Percentiles rank a stretch among this genome's conserved stretches.
phyloP scores from a whole-genome alignment of 2,329 filamentous ascomycete species.

The Apiospora phragmitis region DNA sequence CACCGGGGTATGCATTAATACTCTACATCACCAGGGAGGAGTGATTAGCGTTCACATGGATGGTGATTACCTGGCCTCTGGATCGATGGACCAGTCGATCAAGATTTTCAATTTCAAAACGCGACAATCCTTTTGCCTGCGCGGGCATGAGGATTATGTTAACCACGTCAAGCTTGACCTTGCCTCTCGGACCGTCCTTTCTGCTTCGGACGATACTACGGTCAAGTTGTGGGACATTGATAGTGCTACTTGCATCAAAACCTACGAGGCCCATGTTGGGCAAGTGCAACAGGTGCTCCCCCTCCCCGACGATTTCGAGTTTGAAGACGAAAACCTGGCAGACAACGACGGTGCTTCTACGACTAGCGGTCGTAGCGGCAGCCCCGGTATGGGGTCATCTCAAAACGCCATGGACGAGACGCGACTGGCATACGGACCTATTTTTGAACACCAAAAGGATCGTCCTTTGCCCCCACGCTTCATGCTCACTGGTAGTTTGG shows the following conservation, averaged over 20 bases:
- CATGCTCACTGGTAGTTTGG: slow-evolving; percentile 89
- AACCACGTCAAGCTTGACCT: slow-evolving; percentile 91
- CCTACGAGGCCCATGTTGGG: slow-evolving; percentile 86
- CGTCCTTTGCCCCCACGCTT: slow-evolving; percentile 81
- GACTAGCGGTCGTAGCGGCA: slow-evolving; percentile 47
- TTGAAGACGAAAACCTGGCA: slow-evolving; percentile 66
- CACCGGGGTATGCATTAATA: slow-evolving; percentile 83
- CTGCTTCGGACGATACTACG: slow-evolving; percentile 89
- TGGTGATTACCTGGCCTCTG: slow-evolving; percentile 79
- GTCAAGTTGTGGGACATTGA: slow-evolving; percentile 94
- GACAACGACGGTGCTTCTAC: slow-evolving; percentile 57
- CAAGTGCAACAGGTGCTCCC: slow-evolving; percentile 91
- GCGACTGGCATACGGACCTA: slow-evolving; percentile 57
- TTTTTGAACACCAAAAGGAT: slow-evolving; percentile 60
- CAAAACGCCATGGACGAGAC: slow-evolving; percentile 40
- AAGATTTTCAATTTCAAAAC: slow-evolving; percentile 92
- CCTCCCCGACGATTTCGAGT: slow-evolving; percentile 84
- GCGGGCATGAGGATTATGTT: slow-evolving; percentile 91
- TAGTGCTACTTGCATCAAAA: slow-evolving; percentile 72
- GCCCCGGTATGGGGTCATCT: slow-evolving; percentile 32
- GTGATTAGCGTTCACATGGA: slow-evolving; percentile 90
- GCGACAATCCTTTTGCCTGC: slow-evolving; percentile 75
- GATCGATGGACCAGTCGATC: slow-evolving; percentile 85
- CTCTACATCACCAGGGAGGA: slow-evolving; percentile 75
- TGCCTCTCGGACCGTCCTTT: slow-evolving; percentile 81